Evolutionary conservation across 2,329 filamentous ascomycete species (phyloP).

Genomic region (Monosporascus ibericus): DNA sequence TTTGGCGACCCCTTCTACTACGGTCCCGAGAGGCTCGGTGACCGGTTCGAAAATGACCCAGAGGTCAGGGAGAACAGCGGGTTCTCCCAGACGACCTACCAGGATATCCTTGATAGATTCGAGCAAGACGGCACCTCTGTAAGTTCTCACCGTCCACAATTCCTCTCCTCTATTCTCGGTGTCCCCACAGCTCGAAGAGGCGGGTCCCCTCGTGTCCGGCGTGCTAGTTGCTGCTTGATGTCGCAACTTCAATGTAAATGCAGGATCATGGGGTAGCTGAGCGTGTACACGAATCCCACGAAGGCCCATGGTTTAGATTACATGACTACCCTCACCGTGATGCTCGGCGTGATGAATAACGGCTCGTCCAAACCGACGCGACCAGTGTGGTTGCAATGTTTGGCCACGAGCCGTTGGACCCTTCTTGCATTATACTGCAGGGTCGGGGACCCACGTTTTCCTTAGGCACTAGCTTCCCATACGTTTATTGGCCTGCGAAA

Average conservation of each 20-base stretch:
- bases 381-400: no score
- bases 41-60: conserved; percentile 68
- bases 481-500: neutral
- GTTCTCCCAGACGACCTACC: conserved; percentile 64
- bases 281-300: neutral
- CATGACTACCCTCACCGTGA: neutral
- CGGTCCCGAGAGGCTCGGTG: conserved; percentile 79
- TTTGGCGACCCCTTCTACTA: conserved; percentile 97
- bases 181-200: neutral
- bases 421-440: no score
- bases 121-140: conserved; percentile 70
- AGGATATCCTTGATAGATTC: conserved; percentile 71
- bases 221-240: neutral
- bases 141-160: conserved; percentile 24
- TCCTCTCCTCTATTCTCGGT: conserved; percentile 8
- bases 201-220: no score
- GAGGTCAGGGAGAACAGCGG: conserved; percentile 53
- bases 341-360: no score
- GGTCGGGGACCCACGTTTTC: neutral
- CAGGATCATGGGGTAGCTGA: neutral
- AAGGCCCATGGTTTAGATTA: no score
- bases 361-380: no score
- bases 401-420: no score
- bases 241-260: neutral
- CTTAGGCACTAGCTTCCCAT: neutral